These are phyloP conservation scores for Colletotrichum sp. DNA, from an alignment of 2,329 filamentous ascomycete genomes.

Conservation along the genomic window DNA sequence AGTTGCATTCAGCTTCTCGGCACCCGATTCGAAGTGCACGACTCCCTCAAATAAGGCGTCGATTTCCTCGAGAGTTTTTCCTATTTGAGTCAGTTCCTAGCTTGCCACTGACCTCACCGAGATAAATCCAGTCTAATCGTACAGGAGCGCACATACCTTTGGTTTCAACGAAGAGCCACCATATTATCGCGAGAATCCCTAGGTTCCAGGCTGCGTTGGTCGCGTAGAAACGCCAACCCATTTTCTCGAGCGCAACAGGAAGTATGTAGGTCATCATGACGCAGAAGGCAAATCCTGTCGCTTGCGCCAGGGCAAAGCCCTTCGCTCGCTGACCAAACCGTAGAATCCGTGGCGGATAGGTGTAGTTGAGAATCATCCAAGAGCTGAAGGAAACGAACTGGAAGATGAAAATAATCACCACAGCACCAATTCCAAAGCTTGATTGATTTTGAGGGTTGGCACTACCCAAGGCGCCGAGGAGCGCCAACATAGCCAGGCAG, in stretches of 20 bases:
- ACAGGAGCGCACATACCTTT: background rate
- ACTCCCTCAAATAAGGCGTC: background rate
- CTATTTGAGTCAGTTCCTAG: background rate
- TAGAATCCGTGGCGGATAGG: background rate
- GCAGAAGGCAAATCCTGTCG: background rate
- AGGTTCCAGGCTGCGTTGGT: background rate
- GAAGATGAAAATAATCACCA: background rate
- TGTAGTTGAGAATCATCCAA: background rate
- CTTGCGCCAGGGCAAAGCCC: background rate
- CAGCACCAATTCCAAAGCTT: background rate
- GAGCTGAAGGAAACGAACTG: background rate
- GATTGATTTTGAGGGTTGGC: background rate
- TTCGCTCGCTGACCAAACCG: background rate
- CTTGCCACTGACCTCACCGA: background rate
- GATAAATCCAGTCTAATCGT: background rate
- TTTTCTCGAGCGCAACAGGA: background rate
- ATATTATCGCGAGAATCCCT: background rate
- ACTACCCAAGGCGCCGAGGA: background rate
- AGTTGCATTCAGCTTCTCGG: background rate
- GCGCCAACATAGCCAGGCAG: background rate
- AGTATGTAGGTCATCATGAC: background rate
- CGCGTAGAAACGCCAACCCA: background rate
- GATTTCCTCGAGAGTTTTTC: background rate
- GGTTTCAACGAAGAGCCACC: background rate
- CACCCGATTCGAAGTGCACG: background rate